Evolutionary conservation across 108 stramenopile species (phyloP), one percentile per base, ranked within the genome.

Genomic region (Fistulifera solaris): DNA sequence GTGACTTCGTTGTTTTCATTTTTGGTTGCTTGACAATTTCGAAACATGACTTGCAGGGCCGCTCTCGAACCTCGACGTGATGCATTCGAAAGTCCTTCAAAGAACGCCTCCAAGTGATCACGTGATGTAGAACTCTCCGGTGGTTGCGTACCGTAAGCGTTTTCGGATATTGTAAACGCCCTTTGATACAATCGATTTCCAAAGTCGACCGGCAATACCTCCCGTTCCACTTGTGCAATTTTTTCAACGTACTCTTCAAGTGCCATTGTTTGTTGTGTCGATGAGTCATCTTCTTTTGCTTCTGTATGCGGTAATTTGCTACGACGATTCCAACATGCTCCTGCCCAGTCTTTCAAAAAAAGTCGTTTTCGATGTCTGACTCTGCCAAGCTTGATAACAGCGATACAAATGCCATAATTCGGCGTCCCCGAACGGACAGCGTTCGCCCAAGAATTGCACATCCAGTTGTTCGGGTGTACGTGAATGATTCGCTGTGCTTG

Each of bases 361-460:
- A 72, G 73, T 23, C 2, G 22, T 22, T 16, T 27, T 18, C 27
- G 8, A 11, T 47, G 5, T 1, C 16, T 27, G 1, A 27, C 21
- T 17, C 16, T 27, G 3, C 31, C 31, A 35, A 35, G 31, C 3
- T 35, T 8, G 31, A 47, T 69, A 80, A 25, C 55, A 52, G 8
- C 65, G 52, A 49, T 75, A 70, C 27, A 80, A 47, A n/a, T 58
- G 56, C 6, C 59, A 10, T 3, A 80, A 40, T 65, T 80, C 79
- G 0, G 48, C 68, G 55, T 80, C 74, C 2, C 79, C 79, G 64
- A 75, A 80, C 2, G 79, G 79, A 55, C 69, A 52, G 40, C 71
- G 64, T 43, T 70, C 62, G 27, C 74, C 79, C 8, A 79, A 48
- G 40, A 69, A 63, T 50, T 61, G 48, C 39, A 77, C 65, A 56